Evolutionary conservation across 2,329 filamentous ascomycete species (phyloP).

Genomic region (Trichoderma sp.): DNA sequence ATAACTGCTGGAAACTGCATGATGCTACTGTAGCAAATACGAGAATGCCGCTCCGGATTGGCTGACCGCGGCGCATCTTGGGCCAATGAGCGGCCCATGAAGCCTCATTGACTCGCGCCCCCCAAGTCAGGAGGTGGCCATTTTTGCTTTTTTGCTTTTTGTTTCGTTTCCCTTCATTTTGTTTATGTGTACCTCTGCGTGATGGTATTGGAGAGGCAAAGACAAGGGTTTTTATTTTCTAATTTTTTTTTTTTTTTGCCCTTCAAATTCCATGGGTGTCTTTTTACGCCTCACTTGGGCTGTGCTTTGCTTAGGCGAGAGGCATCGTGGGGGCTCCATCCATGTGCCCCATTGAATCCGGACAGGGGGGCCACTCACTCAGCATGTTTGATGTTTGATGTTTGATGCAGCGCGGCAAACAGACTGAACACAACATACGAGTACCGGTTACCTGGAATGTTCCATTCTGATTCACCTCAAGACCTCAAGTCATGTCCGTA

Average conservation of each 20-base stretch:
- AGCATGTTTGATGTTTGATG: not conserved
- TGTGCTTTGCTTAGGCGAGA: not conserved
- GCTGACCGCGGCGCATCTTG: not conserved
- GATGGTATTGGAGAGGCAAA: not conserved
- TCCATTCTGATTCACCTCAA: not conserved
- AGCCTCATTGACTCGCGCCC: constrained; percentile 3
- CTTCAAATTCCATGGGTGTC: not conserved
- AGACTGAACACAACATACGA: not conserved
- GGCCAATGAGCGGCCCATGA: not conserved
- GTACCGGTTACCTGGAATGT: not conserved
- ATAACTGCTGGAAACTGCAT: not conserved
- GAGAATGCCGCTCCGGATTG: not conserved
- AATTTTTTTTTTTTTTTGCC: not conserved
- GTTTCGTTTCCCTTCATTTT: not conserved
- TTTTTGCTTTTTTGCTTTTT: not conserved
- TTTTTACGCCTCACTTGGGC: not conserved
- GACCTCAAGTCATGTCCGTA: not conserved
- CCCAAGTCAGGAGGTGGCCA: not conserved
- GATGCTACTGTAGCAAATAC: not conserved
- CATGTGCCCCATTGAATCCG: not conserved
- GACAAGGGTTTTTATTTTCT: not conserved
- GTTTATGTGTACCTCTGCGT: not conserved
- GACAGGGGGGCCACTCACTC: not conserved
- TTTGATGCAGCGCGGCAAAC: not conserved
- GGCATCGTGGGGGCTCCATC: not conserved